Evolutionary conservation across 176 grass and related monocot genomes (phyloP), one percentile per base, ranked within the genome.

Genomic region (Dactylis glomerata): DNA sequence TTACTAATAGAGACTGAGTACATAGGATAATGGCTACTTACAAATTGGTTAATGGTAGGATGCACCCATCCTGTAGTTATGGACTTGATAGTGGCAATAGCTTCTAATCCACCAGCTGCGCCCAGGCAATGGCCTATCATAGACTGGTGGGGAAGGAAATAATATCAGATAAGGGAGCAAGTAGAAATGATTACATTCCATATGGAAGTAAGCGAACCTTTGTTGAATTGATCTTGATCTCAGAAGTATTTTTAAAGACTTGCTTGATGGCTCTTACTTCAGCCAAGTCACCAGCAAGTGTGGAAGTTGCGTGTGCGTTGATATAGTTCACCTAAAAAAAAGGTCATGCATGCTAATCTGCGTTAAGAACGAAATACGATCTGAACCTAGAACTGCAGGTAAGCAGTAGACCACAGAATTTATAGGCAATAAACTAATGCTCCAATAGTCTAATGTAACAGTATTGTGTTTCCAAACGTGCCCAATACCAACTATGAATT

Each of bases 221-320:
- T n/a, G 91, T 92, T 72, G 91, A 85, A 49, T 92, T 92, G 33
- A 89, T 92, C 81, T 92, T 92, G 32, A 92, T 92, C 19, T 88
- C 76, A 64, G 76, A 84, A 41, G 91, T 77, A 75, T 92, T 81
- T 46, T 58, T 84, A 84, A 93, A 90, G 8, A 90, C 81, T 69
- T 85, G 71, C 32, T 90, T 93, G 57, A 93, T 82, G 46, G 91
- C 91, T 73, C 86, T 85, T 45, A 85, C 69, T 87, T 93, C 91
- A 51, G 87, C 88, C 75, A 93, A 80, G 73, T 93, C 88, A 82
- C 88, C 88, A 58, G 88, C 87, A 79, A 90, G 91, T 6, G 91
- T 93, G 50, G 91, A 93, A 87, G 91, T 93, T 70, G 91, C 88
- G 33, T 93, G 91, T 45, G 88, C 91, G 54, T 93, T 93, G 27